Percentiles rank a stretch among this genome's conserved stretches.
These are phyloP conservation scores for Neurospora cerealis DNA, from an alignment of 495 filamentous ascomycete species.

Conservation along the genomic window DNA sequence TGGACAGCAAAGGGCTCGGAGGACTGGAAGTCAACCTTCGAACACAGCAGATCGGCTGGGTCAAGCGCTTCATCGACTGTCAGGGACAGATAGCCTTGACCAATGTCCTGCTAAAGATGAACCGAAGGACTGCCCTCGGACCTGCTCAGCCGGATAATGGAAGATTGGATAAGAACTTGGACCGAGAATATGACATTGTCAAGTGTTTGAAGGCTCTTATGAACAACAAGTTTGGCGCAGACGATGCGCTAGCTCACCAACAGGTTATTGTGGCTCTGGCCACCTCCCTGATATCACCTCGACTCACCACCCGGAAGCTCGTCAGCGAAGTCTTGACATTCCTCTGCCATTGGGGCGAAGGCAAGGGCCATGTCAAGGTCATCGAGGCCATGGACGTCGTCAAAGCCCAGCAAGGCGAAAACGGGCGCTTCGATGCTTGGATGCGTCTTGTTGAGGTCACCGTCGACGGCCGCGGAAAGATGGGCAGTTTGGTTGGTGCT, in stretches of 20 bases:
- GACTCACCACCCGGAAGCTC: constrained; percentile 85
- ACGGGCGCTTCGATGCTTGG: constrained; percentile 96
- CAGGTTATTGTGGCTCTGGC: constrained; percentile 81
- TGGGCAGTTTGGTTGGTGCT: constrained; percentile 93
- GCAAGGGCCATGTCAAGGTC: constrained; percentile 90
- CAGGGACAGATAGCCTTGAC: constrained; percentile 95
- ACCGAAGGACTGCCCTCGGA: constrained; percentile 70
- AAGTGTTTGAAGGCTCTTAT: constrained; percentile 95
- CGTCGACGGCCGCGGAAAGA: constrained; percentile 92
- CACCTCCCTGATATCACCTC: constrained; percentile 77
- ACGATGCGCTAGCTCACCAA: constrained; percentile 88
- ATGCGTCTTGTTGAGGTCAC: constrained; percentile 98
- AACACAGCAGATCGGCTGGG: constrained; percentile 97
- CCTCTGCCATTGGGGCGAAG: constrained; percentile 86
- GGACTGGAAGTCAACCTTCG: constrained; percentile 88
- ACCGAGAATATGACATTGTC: constrained; percentile 93
- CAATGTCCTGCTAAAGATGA: constrained; percentile 87
- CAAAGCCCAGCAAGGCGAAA: constrained; percentile 82
- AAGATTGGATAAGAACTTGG: constrained; percentile 76
- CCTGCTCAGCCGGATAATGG: constrained; percentile 50
- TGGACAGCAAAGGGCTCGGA: constrained; percentile 81
- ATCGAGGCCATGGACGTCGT: constrained; percentile 87
- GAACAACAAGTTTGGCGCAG: constrained; percentile 98
- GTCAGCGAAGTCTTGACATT: constrained; percentile 96
- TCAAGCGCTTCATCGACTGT: constrained; percentile 91